Base-by-base conservation (phyloP, 805 yeast genomes). In the Starmerella bombi region DNA sequence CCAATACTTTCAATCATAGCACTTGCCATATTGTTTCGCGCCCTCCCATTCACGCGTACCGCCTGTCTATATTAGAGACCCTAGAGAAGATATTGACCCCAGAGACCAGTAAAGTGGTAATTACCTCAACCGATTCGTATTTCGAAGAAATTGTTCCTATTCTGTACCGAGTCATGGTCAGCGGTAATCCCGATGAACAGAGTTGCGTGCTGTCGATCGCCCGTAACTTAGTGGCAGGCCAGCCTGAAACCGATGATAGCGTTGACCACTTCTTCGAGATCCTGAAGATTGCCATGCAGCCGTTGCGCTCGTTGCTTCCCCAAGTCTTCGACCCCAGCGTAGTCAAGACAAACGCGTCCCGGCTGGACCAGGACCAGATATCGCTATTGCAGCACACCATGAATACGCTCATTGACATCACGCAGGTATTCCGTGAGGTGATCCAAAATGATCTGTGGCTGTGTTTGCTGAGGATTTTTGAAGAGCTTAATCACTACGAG, bases 251-350 rank as follows among this genome's bases (percentile, higher is more conserved):
- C 21, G 73, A 69, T 8, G 66, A 64, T 22, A 77, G 75, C 38
- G 77, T 81, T 40, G 93, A 83, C 50, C 83, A 81, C 52, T 61
- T 84, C 33, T 83, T 88, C 57, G 96, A 88, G 55, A 63, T 86
- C 20, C 60, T 85, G 37, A 67, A 94, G 46, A 69, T 85, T 5
- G 70, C 73, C 15, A 66, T 80, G 63, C 64, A 77, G 17, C 77
- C 82, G 0, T 60, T 85, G 15, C 69, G 77, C 21, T 67, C 64
- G 23, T 60, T 70, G 7, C 59, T 80, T 32, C 86, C 93, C 7
- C 70, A 75, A 38, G 61, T 77, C 31, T 68, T 70, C 41, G 69
- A 66, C 22, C n/a, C 41, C 9, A 15, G 9, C 12, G 37, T 50
- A 5, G 16, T 18, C 3, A 20, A 3, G 44, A 64, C 29, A 57